Percentiles rank a stretch among this genome's conserved stretches.
These are phyloP conservation scores for Zea mays DNA, from an alignment of 176 grass and related monocot species.

Conservation along the genomic window DNA sequence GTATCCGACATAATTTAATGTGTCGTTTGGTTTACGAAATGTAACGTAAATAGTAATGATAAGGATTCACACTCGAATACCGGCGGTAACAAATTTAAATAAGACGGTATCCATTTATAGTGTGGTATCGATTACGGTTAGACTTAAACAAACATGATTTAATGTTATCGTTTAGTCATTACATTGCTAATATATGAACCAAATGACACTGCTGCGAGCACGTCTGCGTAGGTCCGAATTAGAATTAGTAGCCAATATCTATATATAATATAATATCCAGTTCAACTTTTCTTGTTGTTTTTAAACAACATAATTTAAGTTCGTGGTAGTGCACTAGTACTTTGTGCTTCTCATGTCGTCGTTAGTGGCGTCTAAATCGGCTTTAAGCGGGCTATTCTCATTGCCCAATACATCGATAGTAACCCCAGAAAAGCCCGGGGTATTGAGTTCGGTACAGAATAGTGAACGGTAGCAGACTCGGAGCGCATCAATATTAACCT, in stretches of 20 bases:
- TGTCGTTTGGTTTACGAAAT: no score
- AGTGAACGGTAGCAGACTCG: neutral
- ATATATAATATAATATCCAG: no score
- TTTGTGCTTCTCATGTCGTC: neutral
- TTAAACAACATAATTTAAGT: neutral
- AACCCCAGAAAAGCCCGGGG: neutral
- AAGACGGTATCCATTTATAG: no score
- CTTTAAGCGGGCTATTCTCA: neutral
- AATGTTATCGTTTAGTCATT: no score
- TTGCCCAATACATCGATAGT: neutral
- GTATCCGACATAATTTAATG: neutral
- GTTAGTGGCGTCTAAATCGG: neutral
- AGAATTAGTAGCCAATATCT: neutral
- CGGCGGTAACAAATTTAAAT: no score
- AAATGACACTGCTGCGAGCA: neutral
- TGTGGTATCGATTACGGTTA: no score
- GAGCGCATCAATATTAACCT: no score
- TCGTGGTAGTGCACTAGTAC: no score
- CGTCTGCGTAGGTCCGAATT: conserved; percentile 8
- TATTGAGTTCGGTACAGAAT: neutral
- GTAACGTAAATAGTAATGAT: no score
- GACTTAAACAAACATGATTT: no score
- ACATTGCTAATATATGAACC: no score
- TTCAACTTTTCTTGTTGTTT: neutral
- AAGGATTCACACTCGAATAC: no score